Evolutionary conservation across 116 monocot genomes (phyloP).

Genomic region (Iris pallida): DNA sequence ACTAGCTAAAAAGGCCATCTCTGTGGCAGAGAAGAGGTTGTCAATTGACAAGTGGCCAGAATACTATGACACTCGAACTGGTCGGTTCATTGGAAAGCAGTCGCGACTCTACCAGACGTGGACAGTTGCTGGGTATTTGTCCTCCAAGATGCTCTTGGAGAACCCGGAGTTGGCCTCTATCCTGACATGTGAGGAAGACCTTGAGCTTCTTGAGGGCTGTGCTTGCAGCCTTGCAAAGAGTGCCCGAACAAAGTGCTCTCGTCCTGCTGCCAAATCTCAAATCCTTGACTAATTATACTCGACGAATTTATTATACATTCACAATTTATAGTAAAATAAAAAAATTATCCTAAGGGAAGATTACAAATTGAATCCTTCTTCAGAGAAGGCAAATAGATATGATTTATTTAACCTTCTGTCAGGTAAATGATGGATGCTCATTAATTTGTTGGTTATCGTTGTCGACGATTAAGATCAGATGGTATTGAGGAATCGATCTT

Average conservation of each 20-base stretch:
- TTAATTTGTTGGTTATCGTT: slow-evolving; percentile 14
- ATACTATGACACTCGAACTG: slow-evolving; percentile 50
- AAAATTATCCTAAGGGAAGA: not conserved
- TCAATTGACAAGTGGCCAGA: slow-evolving; percentile 58
- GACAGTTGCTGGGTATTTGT: slow-evolving; percentile 57
- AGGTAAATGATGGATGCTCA: slow-evolving; percentile 1
- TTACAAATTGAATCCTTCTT: not conserved
- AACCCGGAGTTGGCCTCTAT: slow-evolving; percentile 51
- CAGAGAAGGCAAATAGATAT: not conserved
- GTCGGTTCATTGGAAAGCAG: slow-evolving; percentile 63
- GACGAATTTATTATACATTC: not conserved
- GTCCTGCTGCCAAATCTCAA: slow-evolving; percentile 15
- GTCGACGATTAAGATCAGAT: not conserved
- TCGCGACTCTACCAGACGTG: slow-evolving; percentile 59
- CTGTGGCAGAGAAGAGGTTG: slow-evolving; percentile 39
- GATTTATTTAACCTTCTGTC: not conserved
- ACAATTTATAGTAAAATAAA: slow-evolving; percentile 3
- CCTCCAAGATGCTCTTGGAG: slow-evolving; percentile 57
- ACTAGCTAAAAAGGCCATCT: slow-evolving; percentile 35
- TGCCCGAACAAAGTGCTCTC: slow-evolving; percentile 26
- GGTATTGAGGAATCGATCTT: too few relatives aligned
- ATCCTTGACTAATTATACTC: slow-evolving; percentile 15
- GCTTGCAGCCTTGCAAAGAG: slow-evolving; percentile 48
- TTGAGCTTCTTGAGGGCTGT: slow-evolving; percentile 69
- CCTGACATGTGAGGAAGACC: slow-evolving; percentile 58